Evolutionary conservation across 768 basidiomycete species (phyloP), one percentile per base, ranked within the genome.

Genomic region (Cyathus striatus): DNA sequence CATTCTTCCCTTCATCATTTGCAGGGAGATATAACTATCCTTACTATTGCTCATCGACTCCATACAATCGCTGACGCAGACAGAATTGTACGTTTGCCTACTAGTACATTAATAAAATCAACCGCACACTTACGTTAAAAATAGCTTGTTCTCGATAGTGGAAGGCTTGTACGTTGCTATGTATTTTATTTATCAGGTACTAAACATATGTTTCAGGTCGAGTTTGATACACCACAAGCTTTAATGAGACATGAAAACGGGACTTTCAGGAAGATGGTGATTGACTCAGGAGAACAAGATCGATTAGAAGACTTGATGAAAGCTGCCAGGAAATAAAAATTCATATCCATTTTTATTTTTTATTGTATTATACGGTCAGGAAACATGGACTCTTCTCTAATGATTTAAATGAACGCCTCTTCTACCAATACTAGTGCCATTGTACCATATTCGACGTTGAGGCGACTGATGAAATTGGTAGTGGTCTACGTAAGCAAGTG

Each of bases 61-160:
- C 60, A 68, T 45, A 79, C 78, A 4, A 70, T 80, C 46, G 78
- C 77, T 35, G 76, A 84, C 60, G 70, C 83, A 48, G 72, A 75
- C 38, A 30, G n/a, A 30, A n/a, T 30, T 30, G 27, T 30, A n/a
- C 9, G 27, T 30, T 30, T 30, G 27, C 27, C 7, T 30, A 30
- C 27, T n/a, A n/a, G 7, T 30, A n/a, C n/a, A n/a, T 30, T 30
- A 9, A 30, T 30, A 30, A 9, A n/a, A 30, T 30, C n/a, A n/a
- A n/a, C n/a, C n/a, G n/a, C 27, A 9, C n/a, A 30, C 27, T 30
- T 7, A 7, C n/a, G 9, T 30, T 9, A 9, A n/a, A 9, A 9
- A 30, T 30, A 30, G 27, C 27, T 30, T 30, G 27, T 30, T 30
- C 27, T 30, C 9, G 27, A 30, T 30, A n/a, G 9, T 9, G 27